Conservation (phyloP, 192 early-diverging fungal species). For the Phlyctochytrium planicorne region DNA sequence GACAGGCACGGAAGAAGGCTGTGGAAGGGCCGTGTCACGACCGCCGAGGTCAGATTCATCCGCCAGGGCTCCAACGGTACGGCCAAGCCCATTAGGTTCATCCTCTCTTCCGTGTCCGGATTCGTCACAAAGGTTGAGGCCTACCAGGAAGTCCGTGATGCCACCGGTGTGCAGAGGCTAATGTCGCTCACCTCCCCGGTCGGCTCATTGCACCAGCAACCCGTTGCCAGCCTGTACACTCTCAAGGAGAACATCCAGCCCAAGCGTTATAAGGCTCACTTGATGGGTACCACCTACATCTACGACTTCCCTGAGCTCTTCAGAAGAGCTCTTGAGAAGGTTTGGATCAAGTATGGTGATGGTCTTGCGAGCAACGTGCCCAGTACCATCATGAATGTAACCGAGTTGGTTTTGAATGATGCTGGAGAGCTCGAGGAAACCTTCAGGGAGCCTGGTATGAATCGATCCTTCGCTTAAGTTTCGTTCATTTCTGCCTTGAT, state of each 20-base stretch:
- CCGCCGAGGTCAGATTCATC: slow-evolving; percentile 96
- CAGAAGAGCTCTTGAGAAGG: slow-evolving; percentile 77
- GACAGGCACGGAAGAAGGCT: slow-evolving; percentile 93
- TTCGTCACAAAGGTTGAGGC: slow-evolving; percentile 89
- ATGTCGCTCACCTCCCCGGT: slow-evolving; percentile 73
- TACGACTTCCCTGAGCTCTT: slow-evolving; percentile 99
- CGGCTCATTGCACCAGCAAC: slow-evolving; percentile 80
- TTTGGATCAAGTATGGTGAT: slow-evolving; percentile 62
- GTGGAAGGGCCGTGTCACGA: slow-evolving; percentile 90
- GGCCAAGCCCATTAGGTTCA: slow-evolving; percentile 82
- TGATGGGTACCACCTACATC: slow-evolving; percentile 97
- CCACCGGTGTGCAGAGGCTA: slow-evolving; percentile 76
- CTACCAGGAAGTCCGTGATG: slow-evolving; percentile 88
- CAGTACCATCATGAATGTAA: slow-evolving; percentile 66
- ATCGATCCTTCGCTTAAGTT: slow-evolving; percentile 21
- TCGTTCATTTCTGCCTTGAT: neutral
- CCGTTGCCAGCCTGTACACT: slow-evolving; percentile 79
- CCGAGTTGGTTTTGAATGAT: slow-evolving; percentile 88
- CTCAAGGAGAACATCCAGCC: slow-evolving; percentile 97
- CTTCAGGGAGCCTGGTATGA: slow-evolving; percentile 73
- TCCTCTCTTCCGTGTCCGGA: slow-evolving; percentile 87
- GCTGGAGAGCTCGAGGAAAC: slow-evolving; percentile 70
- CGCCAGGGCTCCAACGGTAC: slow-evolving; percentile 61
- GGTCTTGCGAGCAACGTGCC: slow-evolving; percentile 46
- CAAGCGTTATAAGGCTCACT: slow-evolving; percentile 94